Conservation (phyloP, 2,329 filamentous ascomycete genomes). For the Ploettnerulaceae sp. region DNA sequence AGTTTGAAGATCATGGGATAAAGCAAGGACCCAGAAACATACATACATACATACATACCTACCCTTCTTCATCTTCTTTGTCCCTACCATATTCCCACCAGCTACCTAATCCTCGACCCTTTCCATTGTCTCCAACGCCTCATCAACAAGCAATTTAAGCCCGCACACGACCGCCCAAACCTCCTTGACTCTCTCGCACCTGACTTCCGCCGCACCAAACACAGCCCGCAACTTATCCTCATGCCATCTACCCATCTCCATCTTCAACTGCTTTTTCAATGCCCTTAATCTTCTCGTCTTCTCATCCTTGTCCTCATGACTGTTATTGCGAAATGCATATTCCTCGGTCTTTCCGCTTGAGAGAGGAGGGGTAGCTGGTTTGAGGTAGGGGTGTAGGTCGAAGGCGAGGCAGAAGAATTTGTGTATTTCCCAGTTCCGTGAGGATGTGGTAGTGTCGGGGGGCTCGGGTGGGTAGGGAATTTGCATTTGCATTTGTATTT, state of each 20-base stretch:
- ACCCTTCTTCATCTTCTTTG: no score
- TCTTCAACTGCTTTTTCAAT: constrained; percentile 13
- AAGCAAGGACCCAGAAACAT: no score
- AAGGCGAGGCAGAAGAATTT: constrained; percentile 15
- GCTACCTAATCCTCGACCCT: no score
- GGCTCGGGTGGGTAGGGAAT: background rate
- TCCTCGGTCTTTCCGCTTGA: no score
- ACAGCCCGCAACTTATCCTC: constrained; percentile 14
- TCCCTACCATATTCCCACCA: no score
- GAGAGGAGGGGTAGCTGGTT: background rate
- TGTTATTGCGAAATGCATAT: background rate
- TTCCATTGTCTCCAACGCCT: constrained; percentile 5
- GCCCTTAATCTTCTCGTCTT: background rate
- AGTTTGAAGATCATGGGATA: no score
- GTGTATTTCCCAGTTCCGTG: constrained; percentile 2
- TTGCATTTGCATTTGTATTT: no score
- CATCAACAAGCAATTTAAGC: constrained; percentile 12
- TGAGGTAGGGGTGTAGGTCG: constrained; percentile 1
- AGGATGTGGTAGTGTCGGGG: background rate
- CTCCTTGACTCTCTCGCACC: constrained; percentile 9
- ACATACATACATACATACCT: no score
- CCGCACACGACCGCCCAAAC: constrained; percentile 16
- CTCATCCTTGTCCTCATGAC: background rate
- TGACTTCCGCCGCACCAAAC: constrained; percentile 3
- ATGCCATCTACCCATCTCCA: constrained; percentile 18